Evolutionary conservation across 306 rosid genomes (phyloP), one percentile per base, ranked within the genome.

Genomic region (Acacia confusa): DNA sequence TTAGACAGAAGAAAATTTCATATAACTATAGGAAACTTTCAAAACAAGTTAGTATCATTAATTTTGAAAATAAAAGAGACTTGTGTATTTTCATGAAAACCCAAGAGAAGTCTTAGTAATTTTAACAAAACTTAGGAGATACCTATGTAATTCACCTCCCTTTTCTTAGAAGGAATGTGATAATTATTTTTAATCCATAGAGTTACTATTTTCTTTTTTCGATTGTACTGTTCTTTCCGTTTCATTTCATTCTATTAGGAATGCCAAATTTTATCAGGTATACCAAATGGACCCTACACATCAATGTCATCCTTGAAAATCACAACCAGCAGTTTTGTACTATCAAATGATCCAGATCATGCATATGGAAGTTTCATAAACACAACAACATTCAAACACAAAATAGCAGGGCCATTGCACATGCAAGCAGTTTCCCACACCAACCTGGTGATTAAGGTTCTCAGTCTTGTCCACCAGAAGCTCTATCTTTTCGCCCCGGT

Each of bases 381-480:
- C 48, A 47, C 71, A 75, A 50, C 96, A 61, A 93, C 53, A 45
- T 66, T 17, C 16, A 76, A 70, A 34, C 4, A 34, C 63, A 40
- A 27, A 32, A 45, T 24, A 60, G 58, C 43, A 40, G 84, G 81
- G 79, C 17, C 47, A 14, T 19, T 40, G 72, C 65, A 70, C 40
- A 44, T 7, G 61, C 27, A 70, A 27, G 25, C 25, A 41, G n/a
- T 22, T 58, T 6, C 1, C 55, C 43, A 72, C 38, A 83, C 89
- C 30, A 73, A 95, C 99, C 99, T 95, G 98, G 72, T 86, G 85
- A 71, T 91, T 97, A 84, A 95, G 98, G 86, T 90, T 95, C 87
- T 95, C 99, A 41, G 97, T 95, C 87, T 95, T 95, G 73, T 95
- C 99, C 70, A 95, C 99, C 72, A 95, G 84, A 88, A 95, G 99